Base-by-base conservation (phyloP, 2,329 filamentous ascomycete species). In the Bipolaris oryzae region DNA sequence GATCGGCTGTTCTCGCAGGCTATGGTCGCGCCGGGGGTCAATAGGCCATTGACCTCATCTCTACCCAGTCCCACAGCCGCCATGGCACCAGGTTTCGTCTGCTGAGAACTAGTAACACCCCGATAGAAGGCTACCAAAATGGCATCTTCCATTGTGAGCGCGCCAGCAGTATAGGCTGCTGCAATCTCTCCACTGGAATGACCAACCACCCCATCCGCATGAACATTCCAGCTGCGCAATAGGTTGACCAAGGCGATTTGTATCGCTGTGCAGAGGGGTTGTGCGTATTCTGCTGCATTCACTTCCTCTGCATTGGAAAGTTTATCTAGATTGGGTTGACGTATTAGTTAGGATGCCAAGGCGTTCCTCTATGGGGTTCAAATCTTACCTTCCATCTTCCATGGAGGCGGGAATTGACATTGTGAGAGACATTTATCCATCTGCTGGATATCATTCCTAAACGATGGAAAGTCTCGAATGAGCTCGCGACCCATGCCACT, bases 401-500 rank as follows among this genome's bases (percentile, higher is more conserved):
- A 28, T 9, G 25, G 25, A 28, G 25, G 25, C 9, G 25, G 25
- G 10, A 10, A 28, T 9, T 28, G 25, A 28, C 25, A 10, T 9
- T 28, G 7, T 28, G 25, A 10, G 9, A 28, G 25, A 28, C 9
- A 28, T 28, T 28, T 28, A 10, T 28, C 25, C 25, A 41, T 41
- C 21, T 41, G 16, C 38, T 23, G 7, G 25, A 28, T 28, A 9
- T 28, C 25, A 2, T 28, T 28, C 25, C 25, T 28, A 28, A 28
- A 28, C 7, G 25, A 28, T 9, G 25, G 25, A 28, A 28, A 28
- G 25, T 28, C 25, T 10, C 34, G 34, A 2, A 77, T 28, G 0
- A 80, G 64, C 25, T 77, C 70, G 2, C 57, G 54, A 7, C 77
- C 77, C 77, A 80, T 80, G 0, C 63, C 62, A 0, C 60, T 43